Conservation (phyloP, 345 rosid genomes). For the Isatis tinctoria region DNA sequence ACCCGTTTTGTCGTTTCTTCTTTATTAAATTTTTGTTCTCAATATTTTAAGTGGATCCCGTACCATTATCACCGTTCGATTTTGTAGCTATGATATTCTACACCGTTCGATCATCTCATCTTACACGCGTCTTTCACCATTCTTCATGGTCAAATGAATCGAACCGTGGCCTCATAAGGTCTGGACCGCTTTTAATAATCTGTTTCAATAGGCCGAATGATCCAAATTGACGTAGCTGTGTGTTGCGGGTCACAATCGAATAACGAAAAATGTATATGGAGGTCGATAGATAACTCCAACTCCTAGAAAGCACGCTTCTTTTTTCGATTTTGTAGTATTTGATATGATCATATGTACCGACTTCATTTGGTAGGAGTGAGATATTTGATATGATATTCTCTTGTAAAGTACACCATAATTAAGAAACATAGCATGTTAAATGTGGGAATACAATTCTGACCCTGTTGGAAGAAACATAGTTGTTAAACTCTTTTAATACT, state of each 20-base stretch:
- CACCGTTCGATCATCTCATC: conserved; percentile 9
- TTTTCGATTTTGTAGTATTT: conserved; percentile 12
- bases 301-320: background rate
- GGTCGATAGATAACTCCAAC: conserved; percentile 32
- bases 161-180: conserved; percentile 18
- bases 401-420: conserved; percentile 12
- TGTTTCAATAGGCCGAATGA: background rate
- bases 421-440: conserved; percentile 8
- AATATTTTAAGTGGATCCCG: background rate
- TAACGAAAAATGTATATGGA: conserved; percentile 28
- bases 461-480: background rate
- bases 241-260: conserved; percentile 25
- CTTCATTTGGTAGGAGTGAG: conserved; percentile 2
- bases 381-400: conserved; percentile 10
- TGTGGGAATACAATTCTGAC: conserved; percentile 8
- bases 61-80: background rate
- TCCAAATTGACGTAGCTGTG: conserved; percentile 15
- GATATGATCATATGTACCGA: conserved; percentile 22
- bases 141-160: conserved; percentile 8
- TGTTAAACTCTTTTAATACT: background rate
- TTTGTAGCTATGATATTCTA: background rate
- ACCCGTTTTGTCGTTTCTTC: conserved; percentile 12
- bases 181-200: conserved; percentile 3
- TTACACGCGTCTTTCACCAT: conserved; percentile 1
- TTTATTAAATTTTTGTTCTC: conserved; percentile 2